Evolutionary conservation across 2,329 filamentous ascomycete genomes (phyloP), one percentile per base, ranked within the genome.

Genomic region (Davidsoniella virescens): DNA sequence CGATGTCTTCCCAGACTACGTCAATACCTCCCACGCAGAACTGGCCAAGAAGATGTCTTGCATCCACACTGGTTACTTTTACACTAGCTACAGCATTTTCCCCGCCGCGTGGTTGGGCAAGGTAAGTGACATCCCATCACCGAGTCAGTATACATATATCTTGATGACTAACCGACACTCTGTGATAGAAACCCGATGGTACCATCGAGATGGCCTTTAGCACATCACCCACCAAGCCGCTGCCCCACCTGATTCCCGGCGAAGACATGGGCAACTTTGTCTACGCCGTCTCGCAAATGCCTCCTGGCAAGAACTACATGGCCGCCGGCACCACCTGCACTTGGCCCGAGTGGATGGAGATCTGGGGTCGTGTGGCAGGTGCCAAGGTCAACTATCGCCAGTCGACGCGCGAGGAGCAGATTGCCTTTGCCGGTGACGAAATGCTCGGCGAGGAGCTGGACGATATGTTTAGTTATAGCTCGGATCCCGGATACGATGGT

Each of bases 61-160:
- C 58, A 66, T 73, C 18, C 69, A 73, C 7, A 73, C 69, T 0
- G 70, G 70, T 0, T 72, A 57, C 55, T 72, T 72, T 50, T 70
- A 59, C 40, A 68, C 65, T 0, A 73, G 70, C 54, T 70, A 70
- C 58, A 62, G 62, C 2, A 65, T 74, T 29, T 56, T 71, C 9
- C 69, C 70, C 0, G 54, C 63, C 12, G 65, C 65, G 0, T 75
- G 72, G 52, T 65, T 75, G 26, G 55, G 54, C 16, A 72, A 69
- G 63, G 71, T 71, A 17, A 37, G 62, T 57, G 29, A 3, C 14
- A 5, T 43, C 5, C 20, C 39, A 4, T 37, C 23, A 36, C n/a
- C 25, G n/a, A 26, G 18, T 37, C 18, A 17, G 25, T 52, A 38
- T 47, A 17, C 39, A 9, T 17, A 37, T 1, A 33, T 33, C 8